phyloP scores from a whole-genome alignment of 2,329 filamentous ascomycete genomes.

The Lachnellula subtilissima region DNA sequence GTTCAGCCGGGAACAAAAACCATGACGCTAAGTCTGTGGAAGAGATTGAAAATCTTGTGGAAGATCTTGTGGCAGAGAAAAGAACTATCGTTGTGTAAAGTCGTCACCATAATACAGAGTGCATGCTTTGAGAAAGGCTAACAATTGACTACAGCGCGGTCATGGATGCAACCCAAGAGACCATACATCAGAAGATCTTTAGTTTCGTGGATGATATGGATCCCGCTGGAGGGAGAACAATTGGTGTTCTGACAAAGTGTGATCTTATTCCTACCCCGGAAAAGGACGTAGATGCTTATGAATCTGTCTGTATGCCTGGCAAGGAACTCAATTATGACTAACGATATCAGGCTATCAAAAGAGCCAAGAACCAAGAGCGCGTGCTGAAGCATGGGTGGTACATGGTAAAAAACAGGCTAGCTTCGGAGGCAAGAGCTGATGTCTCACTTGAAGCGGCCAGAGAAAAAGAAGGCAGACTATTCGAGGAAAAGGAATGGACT shows the following conservation, averaged over 20 bases:
- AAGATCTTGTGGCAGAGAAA: background rate
- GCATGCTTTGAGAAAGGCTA: background rate
- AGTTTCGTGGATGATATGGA: background rate
- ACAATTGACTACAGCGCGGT: background rate
- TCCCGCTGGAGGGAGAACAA: background rate
- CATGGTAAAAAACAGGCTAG: background rate
- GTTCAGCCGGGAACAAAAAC: background rate
- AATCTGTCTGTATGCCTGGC: background rate
- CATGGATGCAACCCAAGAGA: background rate
- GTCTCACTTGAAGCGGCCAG: slow-evolving; percentile 1
- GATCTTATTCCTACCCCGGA: background rate
- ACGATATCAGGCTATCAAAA: background rate
- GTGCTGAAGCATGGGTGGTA: slow-evolving; percentile 1
- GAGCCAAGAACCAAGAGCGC: background rate
- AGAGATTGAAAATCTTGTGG: background rate
- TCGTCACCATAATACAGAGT: background rate
- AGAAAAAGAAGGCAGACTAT: background rate
- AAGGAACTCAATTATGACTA: background rate
- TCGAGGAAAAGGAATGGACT: background rate
- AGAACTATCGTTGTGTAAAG: background rate
- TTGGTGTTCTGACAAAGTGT: slow-evolving; percentile 3
- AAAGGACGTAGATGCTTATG: background rate
- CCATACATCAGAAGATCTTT: background rate
- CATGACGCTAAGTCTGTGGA: background rate
- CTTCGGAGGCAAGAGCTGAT: background rate